Base-by-base conservation (phyloP, 2,329 filamentous ascomycete species). In the Fulvia fulva region DNA sequence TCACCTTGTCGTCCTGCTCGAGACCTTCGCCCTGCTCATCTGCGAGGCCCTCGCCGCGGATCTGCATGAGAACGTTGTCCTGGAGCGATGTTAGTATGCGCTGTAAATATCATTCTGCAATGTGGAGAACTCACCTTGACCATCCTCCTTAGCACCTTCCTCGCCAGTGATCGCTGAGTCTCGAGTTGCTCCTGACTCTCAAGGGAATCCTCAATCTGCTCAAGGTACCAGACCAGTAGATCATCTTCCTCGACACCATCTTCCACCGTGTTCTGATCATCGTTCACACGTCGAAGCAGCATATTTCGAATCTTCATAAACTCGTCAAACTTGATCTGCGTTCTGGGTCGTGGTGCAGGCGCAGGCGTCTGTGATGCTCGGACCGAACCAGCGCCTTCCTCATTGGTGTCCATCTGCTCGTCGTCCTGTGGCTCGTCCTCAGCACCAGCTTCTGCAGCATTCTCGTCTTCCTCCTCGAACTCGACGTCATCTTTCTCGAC, bases 401-500 rank as follows among this genome's bases (percentile, higher is more conserved):
- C 68, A 3, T 65, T 70, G 44, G 72, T 71, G 46, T 76, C 81
- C 77, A 84, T 84, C 2, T 80, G 77, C 37, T 78, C 79, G 26
- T 26, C 47, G 21, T 32, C 5, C 8, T 41, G 37, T 62, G 83
- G 74, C 44, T 78, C 77, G 66, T 82, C 75, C 65, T 75, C 65
- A 21, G 69, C 67, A 22, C 61, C 68, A 37, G 67, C 78, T 26
- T 68, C 71, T 34, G 74, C 76, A 59, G 58, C 73, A n/a, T 69
- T 74, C 34, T 68, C 74, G 21, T 85, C 84, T 21, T 89, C 88
- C 2, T 92, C 91, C 54, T 96, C 91, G 61, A 99, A 87, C 70
- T 97, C 93, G 16, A 99, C 87, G 68, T 99, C 94, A 68, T 99
- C 94, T 70, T 97, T 94, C 76, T 99, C 94, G 25, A 99, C 94